Percentiles rank a stretch among this genome's conserved stretches.
Evolutionary conservation across 768 basidiomycete genomes (phyloP).

Genomic region (Auriculariales sp.): DNA sequence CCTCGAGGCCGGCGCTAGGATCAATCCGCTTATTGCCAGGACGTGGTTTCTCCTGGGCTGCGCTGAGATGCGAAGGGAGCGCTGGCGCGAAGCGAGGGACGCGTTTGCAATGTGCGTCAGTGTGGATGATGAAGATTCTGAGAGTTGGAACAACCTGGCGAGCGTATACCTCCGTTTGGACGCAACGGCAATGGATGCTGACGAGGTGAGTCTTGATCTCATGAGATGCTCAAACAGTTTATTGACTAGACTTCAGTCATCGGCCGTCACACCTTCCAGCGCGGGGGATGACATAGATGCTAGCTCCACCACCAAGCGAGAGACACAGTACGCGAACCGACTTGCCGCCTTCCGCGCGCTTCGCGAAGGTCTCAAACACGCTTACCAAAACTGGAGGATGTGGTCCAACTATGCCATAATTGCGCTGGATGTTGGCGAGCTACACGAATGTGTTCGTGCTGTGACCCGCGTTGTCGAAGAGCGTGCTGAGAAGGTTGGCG

Average conservation of each 20-base stretch:
- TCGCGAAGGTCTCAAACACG: slow-evolving; percentile 71
- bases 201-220: slow-evolving; percentile 14
- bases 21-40: slow-evolving; percentile 76
- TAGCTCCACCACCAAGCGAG: not conserved
- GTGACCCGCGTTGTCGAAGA: slow-evolving; percentile 69
- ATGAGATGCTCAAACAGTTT: too few species aligned
- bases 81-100: slow-evolving; percentile 71
- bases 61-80: slow-evolving; percentile 63
- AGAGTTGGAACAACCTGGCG: slow-evolving; percentile 97
- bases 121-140: slow-evolving; percentile 91
- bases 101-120: slow-evolving; percentile 77
- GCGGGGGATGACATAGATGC: not conserved
- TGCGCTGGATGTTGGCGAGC: slow-evolving; percentile 82
- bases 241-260: too few species aligned
- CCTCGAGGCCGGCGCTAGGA: slow-evolving; percentile 60
- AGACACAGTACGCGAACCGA: slow-evolving; percentile 33
- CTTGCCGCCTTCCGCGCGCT: slow-evolving; percentile 85
- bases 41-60: slow-evolving; percentile 98
- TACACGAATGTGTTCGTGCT: slow-evolving; percentile 76
- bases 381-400: slow-evolving; percentile 92
- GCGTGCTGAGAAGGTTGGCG: slow-evolving; percentile 34
- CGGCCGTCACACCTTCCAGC: not conserved
- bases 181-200: slow-evolving; percentile 17
- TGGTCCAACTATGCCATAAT: slow-evolving; percentile 97
- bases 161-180: slow-evolving; percentile 78